Base-by-base conservation (phyloP, 1,139 yeast genomes). In the Taphrina pruni region DNA sequence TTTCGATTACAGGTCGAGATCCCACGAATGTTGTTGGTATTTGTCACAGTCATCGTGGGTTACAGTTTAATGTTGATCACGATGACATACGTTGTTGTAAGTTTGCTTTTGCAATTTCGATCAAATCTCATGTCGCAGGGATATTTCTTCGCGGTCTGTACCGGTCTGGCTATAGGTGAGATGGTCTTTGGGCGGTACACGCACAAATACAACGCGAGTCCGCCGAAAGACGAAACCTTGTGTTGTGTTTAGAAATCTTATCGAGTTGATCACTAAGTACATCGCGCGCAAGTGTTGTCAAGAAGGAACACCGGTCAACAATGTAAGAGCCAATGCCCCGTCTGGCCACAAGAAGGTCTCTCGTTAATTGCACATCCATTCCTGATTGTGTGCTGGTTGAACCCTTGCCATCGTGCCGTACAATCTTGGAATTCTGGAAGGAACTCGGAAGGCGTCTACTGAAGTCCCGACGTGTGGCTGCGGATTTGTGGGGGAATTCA, bases 21-120 rank as follows among this genome's bases (percentile, higher is more conserved):
- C 9, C 62, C 62, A 8, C 38, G 62, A n/a, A 58, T 58, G 62
- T 9, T 58, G 14, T 32, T 58, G 43, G 54, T 58, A 20, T 58
- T 58, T 35, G 54, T 58, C 39, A 58, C 62, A 8, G 62, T 45
- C 14, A 45, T 45, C 17, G 3, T 58, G 17, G 62, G 62, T 1
- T 58, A 58, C 32, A 48, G 38, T 5, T 58, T 58, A 54, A 58
- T 58, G 62, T 21, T 58, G 52, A 46, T 58, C 11, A 35, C 43
- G 39, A 58, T 58, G 62, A 58, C 62, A 43, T 58, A 45, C 43
- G 62, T 58, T 17, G 62, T 58, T 6, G 62, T 58, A 58, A 43
- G 62, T 45, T 6, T 8, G 7, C 62, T 1, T 14, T 7, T 17
- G 12, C 48, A 45, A 7, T 12, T 6, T 45, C n/a, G 20, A 7